Conservation (phyloP, 768 basidiomycete genomes). For the Pholiota microspora region DNA sequence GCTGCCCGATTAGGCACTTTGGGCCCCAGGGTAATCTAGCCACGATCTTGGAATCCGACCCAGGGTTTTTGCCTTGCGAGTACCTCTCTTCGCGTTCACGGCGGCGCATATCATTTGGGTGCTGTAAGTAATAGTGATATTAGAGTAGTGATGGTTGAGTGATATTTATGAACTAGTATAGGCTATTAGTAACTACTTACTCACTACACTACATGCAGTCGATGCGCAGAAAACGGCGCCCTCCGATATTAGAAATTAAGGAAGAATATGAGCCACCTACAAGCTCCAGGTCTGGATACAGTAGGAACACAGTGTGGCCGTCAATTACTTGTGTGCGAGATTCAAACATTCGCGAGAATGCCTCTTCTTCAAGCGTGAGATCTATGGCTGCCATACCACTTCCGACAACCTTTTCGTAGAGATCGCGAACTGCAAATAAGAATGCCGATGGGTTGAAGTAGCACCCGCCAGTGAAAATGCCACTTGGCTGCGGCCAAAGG, state of each 20-base stretch:
- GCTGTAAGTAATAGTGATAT: neutral
- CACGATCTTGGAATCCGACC: neutral
- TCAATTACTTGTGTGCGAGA: neutral
- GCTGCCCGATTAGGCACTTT: neutral
- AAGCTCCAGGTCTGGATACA: neutral
- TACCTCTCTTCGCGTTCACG: neutral
- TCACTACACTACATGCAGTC: neutral
- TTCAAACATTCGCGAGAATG: neutral
- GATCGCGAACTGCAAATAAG: neutral
- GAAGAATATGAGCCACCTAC: neutral
- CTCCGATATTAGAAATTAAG: neutral
- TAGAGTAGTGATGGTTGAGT: neutral
- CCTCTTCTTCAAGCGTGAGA: neutral
- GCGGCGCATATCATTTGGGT: neutral
- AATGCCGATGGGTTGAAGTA: neutral
- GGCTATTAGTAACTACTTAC: neutral
- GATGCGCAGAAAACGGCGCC: neutral
- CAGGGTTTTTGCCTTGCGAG: conserved; percentile 9
- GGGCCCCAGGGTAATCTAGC: conserved; percentile 8
- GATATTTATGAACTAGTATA: neutral
- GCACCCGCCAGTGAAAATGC: neutral
- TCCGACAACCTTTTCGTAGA: neutral
- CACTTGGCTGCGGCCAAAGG: neutral
- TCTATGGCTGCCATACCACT: neutral
- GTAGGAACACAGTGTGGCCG: neutral